Conservation (phyloP, 148 eudicot species). For the Persicaria tinctoria region DNA sequence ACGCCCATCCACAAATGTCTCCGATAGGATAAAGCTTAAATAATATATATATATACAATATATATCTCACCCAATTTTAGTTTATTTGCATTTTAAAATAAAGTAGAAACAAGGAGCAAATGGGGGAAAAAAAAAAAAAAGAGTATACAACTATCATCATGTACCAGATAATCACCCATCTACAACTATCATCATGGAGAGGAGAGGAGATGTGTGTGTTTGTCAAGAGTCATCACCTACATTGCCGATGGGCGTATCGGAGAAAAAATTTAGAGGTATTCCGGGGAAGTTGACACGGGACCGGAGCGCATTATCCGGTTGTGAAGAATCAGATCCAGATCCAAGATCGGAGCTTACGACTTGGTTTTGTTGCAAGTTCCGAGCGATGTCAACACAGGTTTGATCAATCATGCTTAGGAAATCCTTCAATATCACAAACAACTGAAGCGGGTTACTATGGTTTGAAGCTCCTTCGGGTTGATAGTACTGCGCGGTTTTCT, state of each 20-base stretch:
- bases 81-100: too few relatives aligned
- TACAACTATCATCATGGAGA: too few relatives aligned
- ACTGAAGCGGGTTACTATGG: neutral
- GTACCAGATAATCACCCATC: too few relatives aligned
- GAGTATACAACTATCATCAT: too few relatives aligned
- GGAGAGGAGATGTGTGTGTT: neutral
- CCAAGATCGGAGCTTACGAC: neutral
- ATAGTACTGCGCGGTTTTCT: neutral
- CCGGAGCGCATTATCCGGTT: neutral
- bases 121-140: too few relatives aligned
- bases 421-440: neutral
- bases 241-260: neutral
- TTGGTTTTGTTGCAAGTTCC: neutral
- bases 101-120: too few relatives aligned
- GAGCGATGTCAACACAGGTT: conserved; percentile 2
- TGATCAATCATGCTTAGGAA: neutral
- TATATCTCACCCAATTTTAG: too few relatives aligned
- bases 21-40: too few relatives aligned
- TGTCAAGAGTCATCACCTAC: neutral
- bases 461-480: neutral
- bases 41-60: too few relatives aligned
- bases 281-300: neutral
- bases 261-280: neutral
- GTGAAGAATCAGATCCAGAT: neutral
- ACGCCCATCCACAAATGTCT: too few relatives aligned